These are phyloP conservation scores for Chrysoporthe cubensis DNA, from an alignment of 2,329 filamentous ascomycete genomes.

Conservation along the genomic window DNA sequence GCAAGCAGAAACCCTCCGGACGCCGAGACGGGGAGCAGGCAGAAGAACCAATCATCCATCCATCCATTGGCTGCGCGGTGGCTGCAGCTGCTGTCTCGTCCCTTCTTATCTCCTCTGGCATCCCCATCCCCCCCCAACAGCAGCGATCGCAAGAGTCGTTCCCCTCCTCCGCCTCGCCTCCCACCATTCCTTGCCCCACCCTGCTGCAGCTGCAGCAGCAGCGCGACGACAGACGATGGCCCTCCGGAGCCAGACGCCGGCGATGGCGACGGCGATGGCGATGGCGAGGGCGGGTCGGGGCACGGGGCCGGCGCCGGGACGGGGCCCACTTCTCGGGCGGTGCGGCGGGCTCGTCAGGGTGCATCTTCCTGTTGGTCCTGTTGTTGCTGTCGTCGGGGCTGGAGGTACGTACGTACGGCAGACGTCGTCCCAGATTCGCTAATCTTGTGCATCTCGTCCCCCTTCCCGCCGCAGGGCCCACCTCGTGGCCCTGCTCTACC, in stretches of 20 bases:
- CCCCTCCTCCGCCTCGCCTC: not conserved
- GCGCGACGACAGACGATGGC: not conserved
- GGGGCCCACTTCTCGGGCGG: conserved; percentile 3
- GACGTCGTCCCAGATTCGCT: not conserved
- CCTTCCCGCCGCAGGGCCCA: no score
- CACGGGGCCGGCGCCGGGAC: not conserved
- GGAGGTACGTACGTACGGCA: not conserved
- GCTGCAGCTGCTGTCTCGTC: no score
- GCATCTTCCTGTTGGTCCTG: not conserved
- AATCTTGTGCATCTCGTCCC: not conserved
- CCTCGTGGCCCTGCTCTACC: no score
- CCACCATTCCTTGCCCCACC: no score
- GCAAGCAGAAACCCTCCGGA: not conserved
- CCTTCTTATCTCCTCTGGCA: not conserved
- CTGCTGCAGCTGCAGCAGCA: not conserved
- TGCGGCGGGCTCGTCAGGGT: not conserved
- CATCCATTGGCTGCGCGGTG: no score
- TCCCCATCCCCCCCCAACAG: no score
- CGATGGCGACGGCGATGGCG: not conserved
- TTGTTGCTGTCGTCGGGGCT: not conserved
- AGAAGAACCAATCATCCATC: not conserved
- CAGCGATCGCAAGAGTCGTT: not conserved
- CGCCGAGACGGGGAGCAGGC: not conserved
- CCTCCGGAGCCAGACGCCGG: not conserved
- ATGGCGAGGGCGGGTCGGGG: not conserved